Evolutionary conservation across 1,284 basidiomycete species (phyloP), one percentile per base, ranked within the genome.

Genomic region (Kwoniella shivajii): DNA sequence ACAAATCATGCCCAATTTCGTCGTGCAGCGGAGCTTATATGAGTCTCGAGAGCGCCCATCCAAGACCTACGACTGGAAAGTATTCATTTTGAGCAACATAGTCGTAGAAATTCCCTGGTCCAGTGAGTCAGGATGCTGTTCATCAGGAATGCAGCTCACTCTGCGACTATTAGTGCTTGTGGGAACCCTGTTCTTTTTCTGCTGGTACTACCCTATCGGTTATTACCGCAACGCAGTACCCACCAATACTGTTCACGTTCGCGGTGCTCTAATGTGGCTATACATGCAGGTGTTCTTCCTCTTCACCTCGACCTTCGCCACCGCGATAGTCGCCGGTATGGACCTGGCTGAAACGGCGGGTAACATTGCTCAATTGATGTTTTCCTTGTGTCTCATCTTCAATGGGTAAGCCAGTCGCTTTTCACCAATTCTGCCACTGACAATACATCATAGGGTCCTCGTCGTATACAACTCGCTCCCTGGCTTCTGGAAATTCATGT

Each of bases 401-500:
- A 78, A 76, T 67, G 78, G 75, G 65, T 70, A 36, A 54, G 68
- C 62, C 20, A 6, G 6, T 6, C 27, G 20, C 14, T 33, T 31
- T 31, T 29, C 18, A 16, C 31, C 16, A 2, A 4, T 13, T 20
- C 52, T 9, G 18, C 34, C 14, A 20, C 42, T 52, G 11, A 34
- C 24, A 13, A 24, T 11, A n/a, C 3, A 10, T 3, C 30, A 82
- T 75, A 83, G 86, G 66, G 76, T 79, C 33, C 66, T 80, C 14
- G 76, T 72, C 20, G 62, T 74, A 1, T 57, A 62, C 46, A 37
- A 61, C 29, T 54, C 64, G 29, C 83, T 90, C 6, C 86, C 85
- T 6, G 68, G 70, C 13, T 90, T 88, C 86, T 90, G 88, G 89
- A 80, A 80, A 62, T 92, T 89, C 86, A 88, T 90, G 86, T 89